Base-by-base conservation (phyloP, 2,329 filamentous ascomycete genomes). In the Botrytis cinerea region DNA sequence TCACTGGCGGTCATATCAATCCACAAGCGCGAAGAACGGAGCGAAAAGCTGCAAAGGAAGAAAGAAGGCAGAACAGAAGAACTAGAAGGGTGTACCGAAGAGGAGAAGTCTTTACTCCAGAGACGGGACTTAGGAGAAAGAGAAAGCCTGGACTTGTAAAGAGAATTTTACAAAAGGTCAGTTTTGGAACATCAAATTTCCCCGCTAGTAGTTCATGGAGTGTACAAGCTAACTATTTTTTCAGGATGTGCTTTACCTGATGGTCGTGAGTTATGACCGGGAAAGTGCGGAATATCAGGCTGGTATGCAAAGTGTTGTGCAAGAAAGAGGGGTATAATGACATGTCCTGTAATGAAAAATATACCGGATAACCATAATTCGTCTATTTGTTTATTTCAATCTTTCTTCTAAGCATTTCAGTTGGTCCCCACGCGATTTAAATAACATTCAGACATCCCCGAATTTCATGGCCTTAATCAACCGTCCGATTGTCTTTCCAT, bases 211-310 rank as follows among this genome's bases (percentile, higher is more conserved):
- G 10, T n/a, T 12, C 4, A 51, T 51, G 22, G 48, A 51, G 22
- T 28, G 46, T 32, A 59, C 63, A 43, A 35, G 43, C 70, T 74
- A 71, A 74, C 51, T 57, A 62, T 25, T 28, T 45, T 38, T 73
- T 32, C n/a, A 86, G 83, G 82, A 86, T 79, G 84, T 87, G 25
- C 75, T 87, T 45, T 88, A 87, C 75, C 75, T 88, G 71, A 83
- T 86, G 80, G 83, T 87, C 73, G 85, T 87, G 22, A 86, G 79
- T 40, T 60, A 61, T 35, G 70, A 72, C 22, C n/a, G 18, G 4
- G 62, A 60, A 38, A 72, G 48, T 32, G 5, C 40, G 1, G 62
- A 72, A 45, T 67, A 67, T 48, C 46, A 72, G 54, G 51, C 62
- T 45, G 62, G 70, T 35, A 60, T 22, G 28, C 66, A 40, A 4